These are phyloP conservation scores for Lasiodiplodia citricola DNA, from an alignment of 2,329 filamentous ascomycete species.

Conservation along the genomic window DNA sequence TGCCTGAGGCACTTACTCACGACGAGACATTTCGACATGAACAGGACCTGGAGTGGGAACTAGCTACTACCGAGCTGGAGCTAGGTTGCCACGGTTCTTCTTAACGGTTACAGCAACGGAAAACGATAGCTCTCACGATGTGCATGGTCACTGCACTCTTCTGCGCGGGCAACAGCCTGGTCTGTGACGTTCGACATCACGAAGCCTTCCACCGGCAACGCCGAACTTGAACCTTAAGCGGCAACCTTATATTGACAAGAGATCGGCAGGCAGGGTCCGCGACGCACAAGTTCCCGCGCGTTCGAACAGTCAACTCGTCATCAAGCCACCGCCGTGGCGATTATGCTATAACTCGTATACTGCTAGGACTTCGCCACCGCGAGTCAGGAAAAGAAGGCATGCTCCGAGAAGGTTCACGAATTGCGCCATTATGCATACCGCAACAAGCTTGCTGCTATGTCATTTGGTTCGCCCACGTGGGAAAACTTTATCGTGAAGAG, in stretches of 20 bases:
- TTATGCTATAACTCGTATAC: background rate
- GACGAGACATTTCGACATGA: background rate
- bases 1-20: background rate
- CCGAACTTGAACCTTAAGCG: conserved; percentile 5
- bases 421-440: conserved; percentile 4
- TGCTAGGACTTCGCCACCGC: background rate
- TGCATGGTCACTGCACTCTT: background rate
- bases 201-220: background rate
- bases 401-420: background rate
- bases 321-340: background rate
- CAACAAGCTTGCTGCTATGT: background rate
- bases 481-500: background rate
- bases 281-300: background rate
- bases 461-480: conserved; percentile 16
- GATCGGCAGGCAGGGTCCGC: background rate
- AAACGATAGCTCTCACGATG: background rate
- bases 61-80: background rate
- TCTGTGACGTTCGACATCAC: conserved; percentile 9
- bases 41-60: background rate
- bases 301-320: background rate
- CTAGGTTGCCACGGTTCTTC: background rate
- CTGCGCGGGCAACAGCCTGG: conserved; percentile 10
- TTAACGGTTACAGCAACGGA: background rate
- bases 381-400: conserved; percentile 10
- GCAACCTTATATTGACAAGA: conserved; percentile 4